Evolutionary conservation across 2,329 filamentous ascomycete genomes (phyloP), one percentile per base, ranked within the genome.

Genomic region (Talaromyces piceae): DNA sequence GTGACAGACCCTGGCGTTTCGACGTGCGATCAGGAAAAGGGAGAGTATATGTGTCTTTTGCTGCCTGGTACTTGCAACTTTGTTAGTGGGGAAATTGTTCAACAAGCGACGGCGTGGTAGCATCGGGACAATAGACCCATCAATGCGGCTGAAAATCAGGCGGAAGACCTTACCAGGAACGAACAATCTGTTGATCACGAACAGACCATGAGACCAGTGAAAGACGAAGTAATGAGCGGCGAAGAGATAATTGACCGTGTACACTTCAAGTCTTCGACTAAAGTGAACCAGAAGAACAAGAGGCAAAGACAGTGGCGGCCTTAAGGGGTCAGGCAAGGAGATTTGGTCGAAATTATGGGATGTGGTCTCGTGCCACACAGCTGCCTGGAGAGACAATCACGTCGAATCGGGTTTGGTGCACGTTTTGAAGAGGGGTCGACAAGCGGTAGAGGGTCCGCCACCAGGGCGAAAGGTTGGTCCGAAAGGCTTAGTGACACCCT

Each of bases 341-440:
- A 41, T 22, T 23, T 30, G 28, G 28, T 30, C 7, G 28, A 55
- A 56, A 33, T 6, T 55, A 52, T 52, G 56, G 54, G 56, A 49
- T 54, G 30, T 61, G 64, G 65, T 66, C 65, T 67, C 64, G 65
- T 67, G 65, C 63, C 57, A 56, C 53, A 53, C 53, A 53, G 43
- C 63, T 59, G 7, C 39, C 12, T 43, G 39, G 39, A 46, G 16
- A 28, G 26, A 33, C 28, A 46, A 20, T 46, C 25, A 20, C 7
- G 26, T 46, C 25, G 9, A 33, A 46, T 18, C 44, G 28, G 44
- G 25, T 46, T 33, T 33, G 44, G 44, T 28, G 20, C 25, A 30
- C 4, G 11, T 20, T n/a, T n/a, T 16, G 25, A 13, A 20, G 44
- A 46, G 44, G 25, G 28, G 44, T 46, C n/a, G 12, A 43, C 12